These are phyloP conservation scores for Piper longum DNA, from an alignment of 164 flowering plant genomes.

Conservation along the genomic window DNA sequence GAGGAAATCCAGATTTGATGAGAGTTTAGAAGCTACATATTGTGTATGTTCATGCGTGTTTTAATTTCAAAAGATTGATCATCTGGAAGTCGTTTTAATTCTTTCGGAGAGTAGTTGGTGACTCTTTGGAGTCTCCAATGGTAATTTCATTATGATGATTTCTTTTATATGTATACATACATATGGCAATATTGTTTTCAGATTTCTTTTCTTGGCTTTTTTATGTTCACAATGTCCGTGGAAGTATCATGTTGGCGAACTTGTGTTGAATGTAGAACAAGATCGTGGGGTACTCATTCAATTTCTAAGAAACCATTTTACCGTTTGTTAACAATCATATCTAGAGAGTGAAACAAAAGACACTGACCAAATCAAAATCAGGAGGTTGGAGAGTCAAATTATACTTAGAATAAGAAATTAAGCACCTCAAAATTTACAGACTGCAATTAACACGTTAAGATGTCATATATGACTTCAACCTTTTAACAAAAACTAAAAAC, in stretches of 20 bases:
- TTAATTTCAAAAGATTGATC: neutral
- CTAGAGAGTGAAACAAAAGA: too few species aligned
- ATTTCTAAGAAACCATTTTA: neutral
- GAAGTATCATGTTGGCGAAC: neutral
- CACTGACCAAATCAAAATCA: too few species aligned
- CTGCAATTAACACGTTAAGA: too few species aligned
- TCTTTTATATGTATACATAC: too few species aligned
- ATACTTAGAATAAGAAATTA: too few species aligned
- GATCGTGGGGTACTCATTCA: neutral
- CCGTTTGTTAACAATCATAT: neutral
- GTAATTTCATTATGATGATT: too few species aligned
- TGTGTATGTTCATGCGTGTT: neutral
- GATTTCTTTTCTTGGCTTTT: neutral
- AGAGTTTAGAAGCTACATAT: neutral
- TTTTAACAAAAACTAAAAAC: too few species aligned
- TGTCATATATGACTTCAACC: too few species aligned
- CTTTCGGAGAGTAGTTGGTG: neutral
- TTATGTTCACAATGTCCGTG: neutral
- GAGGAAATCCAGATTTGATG: conserved; percentile 32
- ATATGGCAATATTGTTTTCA: neutral
- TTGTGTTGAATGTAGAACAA: neutral
- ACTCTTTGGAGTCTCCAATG: too few species aligned
- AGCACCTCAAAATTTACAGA: too few species aligned
- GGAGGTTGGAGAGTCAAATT: too few species aligned
- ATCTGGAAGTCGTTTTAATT: too few species aligned